phyloP scores from a whole-genome alignment of 352 stramenopile genomes.

The Phytopythium cucurbitacearum region DNA sequence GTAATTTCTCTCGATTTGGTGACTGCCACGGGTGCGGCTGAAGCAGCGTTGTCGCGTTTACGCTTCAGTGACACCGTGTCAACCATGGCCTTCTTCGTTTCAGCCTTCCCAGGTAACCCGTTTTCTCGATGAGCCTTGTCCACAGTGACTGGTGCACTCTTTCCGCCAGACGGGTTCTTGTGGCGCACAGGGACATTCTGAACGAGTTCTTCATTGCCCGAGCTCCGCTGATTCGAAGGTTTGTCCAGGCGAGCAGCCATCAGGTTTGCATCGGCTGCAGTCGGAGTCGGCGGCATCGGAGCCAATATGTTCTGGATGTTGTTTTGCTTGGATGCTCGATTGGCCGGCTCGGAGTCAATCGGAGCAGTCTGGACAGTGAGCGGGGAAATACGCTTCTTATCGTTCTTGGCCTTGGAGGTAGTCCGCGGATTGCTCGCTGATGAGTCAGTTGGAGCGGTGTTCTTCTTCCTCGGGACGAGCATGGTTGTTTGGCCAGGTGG shows the following conservation, averaged over 20 bases:
- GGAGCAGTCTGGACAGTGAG: constrained; percentile 33
- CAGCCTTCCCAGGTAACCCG: constrained; percentile 9
- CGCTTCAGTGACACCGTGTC: constrained; percentile 46
- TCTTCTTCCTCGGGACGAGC: constrained; percentile 69
- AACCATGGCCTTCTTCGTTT: constrained; percentile 26
- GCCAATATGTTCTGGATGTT: constrained; percentile 78
- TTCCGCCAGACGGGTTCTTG: background rate
- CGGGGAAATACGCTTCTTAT: constrained; percentile 68
- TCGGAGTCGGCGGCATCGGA: constrained; percentile 46
- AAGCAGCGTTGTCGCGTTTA: constrained; percentile 57
- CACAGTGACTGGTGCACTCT: background rate
- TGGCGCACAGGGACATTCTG: background rate
- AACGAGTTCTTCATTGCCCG: background rate
- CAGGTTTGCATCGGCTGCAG: constrained; percentile 39
- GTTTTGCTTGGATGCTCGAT: constrained; percentile 65
- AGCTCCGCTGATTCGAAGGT: background rate
- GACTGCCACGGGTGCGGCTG: constrained; percentile 9
- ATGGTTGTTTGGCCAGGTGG: constrained; percentile 29
- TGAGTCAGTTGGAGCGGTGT: constrained; percentile 7
- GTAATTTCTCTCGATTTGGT: constrained; percentile 61
- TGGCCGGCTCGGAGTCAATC: constrained; percentile 13
- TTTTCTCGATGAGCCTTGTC: background rate
- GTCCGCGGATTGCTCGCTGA: constrained; percentile 9
- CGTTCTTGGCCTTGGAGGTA: constrained; percentile 31
- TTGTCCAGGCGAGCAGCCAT: constrained; percentile 52